A percentile compares a stretch with the other conserved stretches of the same genome.
Conservation (phyloP, 139 green algal species). For the Limnomonas spitsbergensis region DNA sequence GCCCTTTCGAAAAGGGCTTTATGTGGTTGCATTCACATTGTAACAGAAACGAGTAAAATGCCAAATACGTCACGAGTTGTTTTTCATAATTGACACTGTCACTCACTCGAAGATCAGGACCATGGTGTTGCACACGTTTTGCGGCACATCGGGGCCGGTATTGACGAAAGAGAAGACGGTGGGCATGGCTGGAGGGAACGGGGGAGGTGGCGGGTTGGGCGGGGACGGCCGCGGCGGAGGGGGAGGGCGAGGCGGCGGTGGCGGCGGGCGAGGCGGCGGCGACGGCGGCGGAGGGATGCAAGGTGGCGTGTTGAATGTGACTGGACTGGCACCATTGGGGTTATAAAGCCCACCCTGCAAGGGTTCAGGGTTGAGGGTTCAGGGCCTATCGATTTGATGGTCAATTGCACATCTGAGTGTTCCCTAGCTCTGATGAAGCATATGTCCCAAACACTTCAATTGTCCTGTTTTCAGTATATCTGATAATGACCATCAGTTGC, state of each 20-base stretch:
- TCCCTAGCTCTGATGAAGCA: too few relatives aligned
- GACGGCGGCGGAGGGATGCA: background rate
- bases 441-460: background rate
- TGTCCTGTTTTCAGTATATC: background rate
- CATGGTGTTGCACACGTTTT: background rate
- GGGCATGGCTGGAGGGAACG: background rate
- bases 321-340: background rate
- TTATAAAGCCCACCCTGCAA: background rate
- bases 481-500: too few relatives aligned
- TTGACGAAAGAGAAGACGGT: conserved; percentile 10
- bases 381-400: too few relatives aligned
- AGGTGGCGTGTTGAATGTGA: conserved; percentile 1
- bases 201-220: conserved; percentile 10
- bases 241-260: background rate
- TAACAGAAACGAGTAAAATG: too few relatives aligned
- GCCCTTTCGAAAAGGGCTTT: too few relatives aligned
- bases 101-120: background rate
- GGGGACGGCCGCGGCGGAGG: background rate
- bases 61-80: too few relatives aligned
- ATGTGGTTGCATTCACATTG: too few relatives aligned
- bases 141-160: background rate
- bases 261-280: background rate
- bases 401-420: too few relatives aligned
- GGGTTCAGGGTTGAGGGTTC: background rate
- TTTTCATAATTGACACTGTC: too few relatives aligned